Conservation (phyloP, 2,329 filamentous ascomycete species). For the Polychaeton citri region DNA sequence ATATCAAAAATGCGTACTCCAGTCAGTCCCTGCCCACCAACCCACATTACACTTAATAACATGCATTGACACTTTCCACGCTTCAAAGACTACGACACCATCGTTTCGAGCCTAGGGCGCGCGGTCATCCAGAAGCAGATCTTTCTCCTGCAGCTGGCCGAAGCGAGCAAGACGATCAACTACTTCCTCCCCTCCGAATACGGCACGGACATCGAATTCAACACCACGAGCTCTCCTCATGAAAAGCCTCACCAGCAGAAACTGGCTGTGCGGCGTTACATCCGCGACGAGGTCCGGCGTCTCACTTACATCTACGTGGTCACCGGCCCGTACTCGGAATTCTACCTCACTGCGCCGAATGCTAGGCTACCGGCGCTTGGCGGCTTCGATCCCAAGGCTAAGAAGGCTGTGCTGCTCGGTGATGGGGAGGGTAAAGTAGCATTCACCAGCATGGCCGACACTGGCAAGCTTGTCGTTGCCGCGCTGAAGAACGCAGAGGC, state of each 20-base stretch:
- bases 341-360: slow-evolving; percentile 40
- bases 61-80: too few relatives aligned
- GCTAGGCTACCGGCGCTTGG: slow-evolving; percentile 32
- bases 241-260: slow-evolving; percentile 60
- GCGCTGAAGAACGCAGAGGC: slow-evolving; percentile 44
- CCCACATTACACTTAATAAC: neutral
- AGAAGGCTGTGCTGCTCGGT: slow-evolving; percentile 48
- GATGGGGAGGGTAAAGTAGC: slow-evolving; percentile 49
- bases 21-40: slow-evolving; percentile 21
- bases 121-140: slow-evolving; percentile 49
- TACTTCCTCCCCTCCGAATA: slow-evolving; percentile 59
- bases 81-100: slow-evolving; percentile 45
- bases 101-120: slow-evolving; percentile 52
- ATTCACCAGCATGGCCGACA: slow-evolving; percentile 59
- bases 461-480: slow-evolving; percentile 52
- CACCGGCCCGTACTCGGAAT: slow-evolving; percentile 55
- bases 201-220: slow-evolving; percentile 52
- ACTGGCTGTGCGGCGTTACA: slow-evolving; percentile 48
- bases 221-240: slow-evolving; percentile 35
- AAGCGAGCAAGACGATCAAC: slow-evolving; percentile 38
- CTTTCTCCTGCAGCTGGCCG: slow-evolving; percentile 47
- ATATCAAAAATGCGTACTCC: slow-evolving; percentile 42
- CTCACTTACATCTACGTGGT: slow-evolving; percentile 55
- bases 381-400: slow-evolving; percentile 44
- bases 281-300: slow-evolving; percentile 39